Evolutionary conservation across 345 rosid species (phyloP), one percentile per base, ranked within the genome.

Genomic region (Cochlearia excelsa): DNA sequence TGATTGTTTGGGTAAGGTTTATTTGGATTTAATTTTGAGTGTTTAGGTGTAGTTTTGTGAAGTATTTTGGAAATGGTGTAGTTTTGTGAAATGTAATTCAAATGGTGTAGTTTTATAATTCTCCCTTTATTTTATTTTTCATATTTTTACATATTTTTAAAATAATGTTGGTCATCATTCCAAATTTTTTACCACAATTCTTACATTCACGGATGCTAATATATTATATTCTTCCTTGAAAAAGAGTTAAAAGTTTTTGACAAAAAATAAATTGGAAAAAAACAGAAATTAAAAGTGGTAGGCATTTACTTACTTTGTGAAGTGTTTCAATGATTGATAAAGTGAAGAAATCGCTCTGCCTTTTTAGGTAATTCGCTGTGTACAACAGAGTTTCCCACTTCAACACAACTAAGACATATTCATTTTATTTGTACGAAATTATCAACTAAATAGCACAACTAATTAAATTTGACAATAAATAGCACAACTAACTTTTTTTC

Each of bases 281-380:
- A 3, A 1, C 26, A 26, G 30, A 31, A 29, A 40, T 5, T 23
- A 29, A 27, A 30, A 60, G 54, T 60, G 65, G 33, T 51, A 37
- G 31, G 59, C 60, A 44, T 68, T 30, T 16, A 16, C 23, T 16
- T 26, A 54, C 46, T 69, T 54, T 47, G 68, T 69, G 63, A 61
- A 57, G 57, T 69, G 68, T 69, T 33, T 69, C 51, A 69, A 69
- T 69, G 68, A 61, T 69, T 69, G 63, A 61, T 61, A 54, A 16
- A 48, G 40, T 38, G 67, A 61, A 69, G 67, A 50, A 66, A 46
- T 40, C 45, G 54, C 57, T 33, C 51, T 11, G 57, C 51, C 28
- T 46, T 60, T 53, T 54, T 60, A 68, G 43, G 73, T 61, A 61
- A 50, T 55, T 68, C 54, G 67, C 73, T 68, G 67, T 61, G 73